Evolutionary conservation across 169 alveolate genomes (phyloP), one percentile per base, ranked within the genome.

Genomic region (Plasmodium billcollinsi): DNA sequence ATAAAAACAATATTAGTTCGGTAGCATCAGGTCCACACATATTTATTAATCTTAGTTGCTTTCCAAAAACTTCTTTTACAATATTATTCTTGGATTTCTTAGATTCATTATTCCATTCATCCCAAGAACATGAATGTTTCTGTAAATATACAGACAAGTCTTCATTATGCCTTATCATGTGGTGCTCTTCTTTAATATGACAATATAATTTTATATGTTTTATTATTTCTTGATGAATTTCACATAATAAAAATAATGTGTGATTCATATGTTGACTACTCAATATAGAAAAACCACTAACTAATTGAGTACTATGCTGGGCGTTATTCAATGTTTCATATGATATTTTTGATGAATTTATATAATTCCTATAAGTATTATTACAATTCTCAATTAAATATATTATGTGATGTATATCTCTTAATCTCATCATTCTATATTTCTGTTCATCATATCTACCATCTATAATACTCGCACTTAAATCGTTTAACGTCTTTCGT

Each of bases 371-470:
- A 71, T 95, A 89, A 47, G 93, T 43, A 80, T 92, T 73, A 62
- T 88, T 89, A 43, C 90, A 71, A 88, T 93, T 93, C 59, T 95
- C 97, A 26, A 95, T 91, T 24, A 95, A 72, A 88, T 94, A 95
- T 50, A 94, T 91, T 8, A 95, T 94, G 74, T 92, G 96, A 21
- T 89, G 92, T 71, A 89, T 90, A 24, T 96, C 97, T 20, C 65
- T 71, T 39, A 95, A 88, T 45, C 95, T 91, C 93, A 95, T 90
- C 74, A 95, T 74, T 33, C 97, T 90, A 50, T 92, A 70, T 88
- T 95, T 95, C 72, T 95, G 97, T 54, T 95, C 97, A 49, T 95
- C 97, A 73, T 95, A 94, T 15, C 95, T 86, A 5, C 97, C 97
- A 74, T 95, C 97, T 7, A 88, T 71, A n/a, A 95, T 93, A 69